phyloP scores from a whole-genome alignment of 495 filamentous ascomycete species.

The Penicillium bialowiezense region DNA sequence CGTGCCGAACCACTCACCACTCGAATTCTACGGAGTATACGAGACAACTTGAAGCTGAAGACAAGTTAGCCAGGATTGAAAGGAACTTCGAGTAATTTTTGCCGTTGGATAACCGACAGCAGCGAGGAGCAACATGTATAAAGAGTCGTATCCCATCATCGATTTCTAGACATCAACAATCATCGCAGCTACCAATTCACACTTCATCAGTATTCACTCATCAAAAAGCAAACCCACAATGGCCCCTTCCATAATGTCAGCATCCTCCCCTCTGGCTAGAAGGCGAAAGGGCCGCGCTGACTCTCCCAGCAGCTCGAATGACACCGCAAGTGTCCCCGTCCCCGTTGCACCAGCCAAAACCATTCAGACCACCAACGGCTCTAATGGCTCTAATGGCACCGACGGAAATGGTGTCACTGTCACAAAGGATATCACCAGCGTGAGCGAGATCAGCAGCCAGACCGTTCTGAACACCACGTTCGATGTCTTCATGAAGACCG shows the following conservation, averaged over 20 bases:
- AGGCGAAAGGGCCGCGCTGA: constrained; percentile 4
- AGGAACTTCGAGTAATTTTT: neutral
- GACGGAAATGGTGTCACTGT: constrained; percentile 1
- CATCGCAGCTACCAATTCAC: no score
- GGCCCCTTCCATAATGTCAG: constrained; percentile 6
- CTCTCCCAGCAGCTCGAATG: constrained; percentile 1
- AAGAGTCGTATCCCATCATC: neutral
- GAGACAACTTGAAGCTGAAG: no score
- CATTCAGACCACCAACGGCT: neutral
- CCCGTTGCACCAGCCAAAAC: neutral
- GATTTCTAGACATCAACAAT: neutral
- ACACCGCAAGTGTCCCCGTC: neutral
- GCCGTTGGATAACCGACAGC: neutral
- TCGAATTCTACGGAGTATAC: no score
- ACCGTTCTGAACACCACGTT: neutral
- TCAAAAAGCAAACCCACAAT: neutral
- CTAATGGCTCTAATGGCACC: neutral
- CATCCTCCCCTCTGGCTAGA: neutral
- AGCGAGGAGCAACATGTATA: neutral
- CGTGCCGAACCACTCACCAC: constrained; percentile 1
- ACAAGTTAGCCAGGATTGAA: no score
- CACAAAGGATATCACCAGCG: neutral
- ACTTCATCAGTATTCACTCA: no score
- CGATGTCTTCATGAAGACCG: neutral
- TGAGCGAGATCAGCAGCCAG: neutral